Conservation (phyloP, 768 basidiomycete species). For the Postia placenta region DNA sequence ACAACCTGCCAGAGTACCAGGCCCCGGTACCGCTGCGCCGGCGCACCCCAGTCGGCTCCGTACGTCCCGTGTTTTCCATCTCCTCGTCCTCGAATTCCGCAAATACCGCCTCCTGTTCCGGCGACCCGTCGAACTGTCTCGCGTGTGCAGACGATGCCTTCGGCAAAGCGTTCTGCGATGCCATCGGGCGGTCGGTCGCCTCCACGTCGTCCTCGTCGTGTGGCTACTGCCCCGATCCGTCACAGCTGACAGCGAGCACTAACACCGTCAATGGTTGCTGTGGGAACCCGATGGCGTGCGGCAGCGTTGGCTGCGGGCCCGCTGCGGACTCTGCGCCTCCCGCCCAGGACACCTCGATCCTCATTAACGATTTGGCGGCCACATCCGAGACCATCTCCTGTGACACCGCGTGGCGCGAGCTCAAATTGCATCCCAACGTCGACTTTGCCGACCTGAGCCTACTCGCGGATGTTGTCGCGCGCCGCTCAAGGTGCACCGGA, state of each 20-base stretch:
- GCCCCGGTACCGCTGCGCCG: conserved; percentile 78
- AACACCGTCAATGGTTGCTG: conserved; percentile 29
- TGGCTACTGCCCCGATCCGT: conserved; percentile 22
- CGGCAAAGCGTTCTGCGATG: conserved; percentile 82
- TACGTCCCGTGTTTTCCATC: conserved; percentile 51
- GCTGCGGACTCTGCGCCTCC: not conserved
- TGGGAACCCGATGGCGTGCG: conserved; percentile 25
- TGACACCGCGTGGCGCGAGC: conserved; percentile 75
- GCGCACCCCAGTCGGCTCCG: conserved; percentile 30
- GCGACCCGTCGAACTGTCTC: conserved; percentile 79
- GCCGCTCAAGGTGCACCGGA: conserved; percentile 71
- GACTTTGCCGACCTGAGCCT: conserved; percentile 78
- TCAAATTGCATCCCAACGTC: conserved; percentile 87
- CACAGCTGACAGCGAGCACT: conserved; percentile 15
- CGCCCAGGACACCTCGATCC: conserved; percentile 9
- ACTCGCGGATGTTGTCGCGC: conserved; percentile 85
- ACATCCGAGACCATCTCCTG: conserved; percentile 60
- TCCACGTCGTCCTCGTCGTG: conserved; percentile 49
- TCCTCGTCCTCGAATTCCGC: conserved; percentile 21
- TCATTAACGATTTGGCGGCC: conserved; percentile 11
- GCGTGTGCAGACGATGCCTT: conserved; percentile 85
- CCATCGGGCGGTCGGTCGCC: conserved; percentile 58
- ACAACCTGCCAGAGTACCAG: conserved; percentile 74
- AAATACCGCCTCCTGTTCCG: conserved; percentile 53
- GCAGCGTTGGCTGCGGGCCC: conserved; percentile 5